A percentile compares a stretch with the other conserved stretches of the same genome.
These are phyloP conservation scores for Nadsonia commutata DNA, from an alignment of 1,139 yeast genomes.

Conservation along the genomic window DNA sequence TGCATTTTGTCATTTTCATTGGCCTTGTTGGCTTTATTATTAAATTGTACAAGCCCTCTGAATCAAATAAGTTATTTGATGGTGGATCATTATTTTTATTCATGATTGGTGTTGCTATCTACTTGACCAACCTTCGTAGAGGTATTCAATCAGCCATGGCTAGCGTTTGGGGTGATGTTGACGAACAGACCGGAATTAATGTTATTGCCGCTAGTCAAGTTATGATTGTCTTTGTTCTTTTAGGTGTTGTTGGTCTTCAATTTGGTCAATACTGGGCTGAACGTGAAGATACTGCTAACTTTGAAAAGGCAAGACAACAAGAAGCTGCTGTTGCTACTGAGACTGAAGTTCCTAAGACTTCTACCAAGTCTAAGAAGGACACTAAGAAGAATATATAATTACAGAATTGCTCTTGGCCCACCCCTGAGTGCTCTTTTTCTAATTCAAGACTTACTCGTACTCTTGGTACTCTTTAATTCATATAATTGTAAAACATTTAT, in stretches of 20 bases:
- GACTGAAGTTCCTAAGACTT: conserved; percentile 11
- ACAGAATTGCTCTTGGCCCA: no score
- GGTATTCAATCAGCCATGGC: conserved; percentile 58
- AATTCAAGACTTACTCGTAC: no score
- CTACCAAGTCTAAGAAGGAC: conserved; percentile 11
- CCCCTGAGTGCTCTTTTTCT: no score
- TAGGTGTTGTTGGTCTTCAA: conserved; percentile 73
- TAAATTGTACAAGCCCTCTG: conserved; percentile 74
- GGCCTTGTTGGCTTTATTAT: conserved; percentile 64
- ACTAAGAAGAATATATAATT: conserved; percentile 8
- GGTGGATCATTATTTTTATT: conserved; percentile 67
- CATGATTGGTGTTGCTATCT: conserved; percentile 60
- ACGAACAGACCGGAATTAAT: conserved; percentile 68
- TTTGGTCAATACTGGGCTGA: conserved; percentile 84
- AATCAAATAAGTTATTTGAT: conserved; percentile 75
- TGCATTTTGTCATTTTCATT: conserved; percentile 42
- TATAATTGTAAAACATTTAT: no score
- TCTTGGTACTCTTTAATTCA: no score
- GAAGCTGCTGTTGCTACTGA: conserved; percentile 17
- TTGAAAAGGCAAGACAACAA: conserved; percentile 18
- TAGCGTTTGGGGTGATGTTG: conserved; percentile 91
- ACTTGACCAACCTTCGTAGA: conserved; percentile 71
- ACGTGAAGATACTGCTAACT: conserved; percentile 42
- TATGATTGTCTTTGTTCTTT: conserved; percentile 53
- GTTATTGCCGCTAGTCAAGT: conserved; percentile 85